Conservation (phyloP, 106 monocot species). For the Allium sativum region DNA sequence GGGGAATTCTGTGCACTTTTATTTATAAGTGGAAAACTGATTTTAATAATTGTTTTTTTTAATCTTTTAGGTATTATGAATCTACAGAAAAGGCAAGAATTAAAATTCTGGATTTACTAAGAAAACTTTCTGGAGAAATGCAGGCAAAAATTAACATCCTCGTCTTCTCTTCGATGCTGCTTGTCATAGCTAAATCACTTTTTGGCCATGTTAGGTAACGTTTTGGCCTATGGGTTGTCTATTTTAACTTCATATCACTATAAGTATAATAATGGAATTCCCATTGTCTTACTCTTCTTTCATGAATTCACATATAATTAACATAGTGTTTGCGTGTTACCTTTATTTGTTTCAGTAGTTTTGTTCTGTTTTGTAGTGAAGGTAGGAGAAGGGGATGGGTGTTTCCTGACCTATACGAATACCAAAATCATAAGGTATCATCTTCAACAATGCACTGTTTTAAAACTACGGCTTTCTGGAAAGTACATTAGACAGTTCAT, state of each 20-base stretch:
- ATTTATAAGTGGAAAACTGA: no score
- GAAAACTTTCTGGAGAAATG: conserved; percentile 75
- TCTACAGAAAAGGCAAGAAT: conserved; percentile 55
- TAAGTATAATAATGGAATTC: no score
- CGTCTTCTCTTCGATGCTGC: conserved; percentile 80
- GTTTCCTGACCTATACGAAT: conserved; percentile 44
- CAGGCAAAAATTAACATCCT: conserved; percentile 70
- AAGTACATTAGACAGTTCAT: no score
- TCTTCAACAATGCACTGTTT: neutral
- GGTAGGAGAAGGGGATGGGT: conserved; percentile 76
- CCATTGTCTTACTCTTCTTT: no score
- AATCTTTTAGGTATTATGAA: conserved; percentile 65
- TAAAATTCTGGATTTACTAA: conserved; percentile 68
- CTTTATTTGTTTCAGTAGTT: neutral
- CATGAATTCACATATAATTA: no score
- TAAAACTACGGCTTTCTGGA: no score
- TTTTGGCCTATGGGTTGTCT: no score
- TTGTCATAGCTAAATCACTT: conserved; percentile 80
- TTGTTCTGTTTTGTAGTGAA: conserved; percentile 41
- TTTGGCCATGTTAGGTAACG: conserved; percentile 83
- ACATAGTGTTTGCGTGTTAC: neutral
- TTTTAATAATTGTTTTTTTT: neutral
- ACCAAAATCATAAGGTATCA: conserved; percentile 30
- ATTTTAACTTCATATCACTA: no score
- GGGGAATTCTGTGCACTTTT: no score